These are phyloP conservation scores for Takashimella tepidaria DNA, from an alignment of 1,284 basidiomycete genomes.

Conservation along the genomic window DNA sequence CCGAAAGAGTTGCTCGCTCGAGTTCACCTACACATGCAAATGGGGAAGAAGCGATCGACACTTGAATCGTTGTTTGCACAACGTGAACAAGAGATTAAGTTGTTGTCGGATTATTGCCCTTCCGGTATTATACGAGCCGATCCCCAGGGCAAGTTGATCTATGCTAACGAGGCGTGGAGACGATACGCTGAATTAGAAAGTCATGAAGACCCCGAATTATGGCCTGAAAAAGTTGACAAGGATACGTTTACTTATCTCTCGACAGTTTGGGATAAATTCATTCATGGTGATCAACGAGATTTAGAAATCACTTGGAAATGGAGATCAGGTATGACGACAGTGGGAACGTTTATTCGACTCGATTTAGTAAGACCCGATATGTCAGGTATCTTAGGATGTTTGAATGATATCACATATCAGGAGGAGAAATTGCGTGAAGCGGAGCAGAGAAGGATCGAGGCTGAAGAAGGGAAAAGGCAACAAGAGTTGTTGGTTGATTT, in stretches of 20 bases:
- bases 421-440: conserved; percentile 36
- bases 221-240: background rate
- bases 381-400: conserved; percentile 35
- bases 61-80: conserved; percentile 37
- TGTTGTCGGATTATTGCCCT: conserved; percentile 42
- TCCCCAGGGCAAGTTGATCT: conserved; percentile 21
- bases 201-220: background rate
- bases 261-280: background rate
- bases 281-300: conserved; percentile 7
- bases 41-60: conserved; percentile 39
- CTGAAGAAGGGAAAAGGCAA: conserved; percentile 40
- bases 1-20: conserved; percentile 49
- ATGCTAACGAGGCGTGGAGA: conserved; percentile 34
- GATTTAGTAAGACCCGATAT: conserved; percentile 25
- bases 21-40: conserved; percentile 41
- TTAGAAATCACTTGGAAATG: conserved; percentile 34
- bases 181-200: background rate
- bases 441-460: conserved; percentile 34
- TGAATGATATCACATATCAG: conserved; percentile 38
- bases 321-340: conserved; percentile 27
- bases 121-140: conserved; percentile 36
- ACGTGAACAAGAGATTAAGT: conserved; percentile 36
- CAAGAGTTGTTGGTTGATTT: conserved; percentile 46
- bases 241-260: background rate
- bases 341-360: conserved; percentile 37